Percentiles rank a stretch among this genome's conserved stretches.
Evolutionary conservation across 176 grass and related monocot species (phyloP).

Genomic region (Elymus sibiricus): DNA sequence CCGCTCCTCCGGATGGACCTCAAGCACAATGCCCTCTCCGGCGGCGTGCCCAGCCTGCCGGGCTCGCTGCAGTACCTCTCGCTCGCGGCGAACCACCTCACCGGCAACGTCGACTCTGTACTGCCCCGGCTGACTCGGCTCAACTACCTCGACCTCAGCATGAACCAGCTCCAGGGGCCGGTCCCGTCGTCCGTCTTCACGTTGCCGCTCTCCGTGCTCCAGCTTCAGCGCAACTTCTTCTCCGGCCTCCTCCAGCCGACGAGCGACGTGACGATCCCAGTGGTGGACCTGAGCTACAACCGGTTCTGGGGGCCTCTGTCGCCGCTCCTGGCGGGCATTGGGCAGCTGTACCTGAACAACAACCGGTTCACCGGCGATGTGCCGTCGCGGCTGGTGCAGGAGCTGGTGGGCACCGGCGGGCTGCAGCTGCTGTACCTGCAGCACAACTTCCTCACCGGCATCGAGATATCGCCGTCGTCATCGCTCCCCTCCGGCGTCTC

Average conservation of each 20-base stretch:
- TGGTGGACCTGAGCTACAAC: conserved; percentile 91
- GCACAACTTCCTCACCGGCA: conserved; percentile 92
- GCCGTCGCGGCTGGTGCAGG: conserved; percentile 71
- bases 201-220: conserved; percentile 64
- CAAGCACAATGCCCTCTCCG: conserved; percentile 67
- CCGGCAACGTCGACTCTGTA: conserved; percentile 46
- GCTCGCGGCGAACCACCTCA: conserved; percentile 56
- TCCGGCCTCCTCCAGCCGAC: conserved; percentile 47
- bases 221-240: conserved; percentile 93
- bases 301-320: conserved; percentile 68
- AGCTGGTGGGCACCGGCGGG: conserved; percentile 62
- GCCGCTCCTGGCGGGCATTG: conserved; percentile 65
- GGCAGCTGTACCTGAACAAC: conserved; percentile 92
- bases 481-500: conserved; percentile 69
- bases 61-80: conserved; percentile 70
- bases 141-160: conserved; percentile 79
- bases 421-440: conserved; percentile 92
- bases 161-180: conserved; percentile 73
- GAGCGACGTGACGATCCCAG: conserved; percentile 57
- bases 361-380: conserved; percentile 95
- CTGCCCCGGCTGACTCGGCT: conserved; percentile 52
- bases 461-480: conserved; percentile 75
- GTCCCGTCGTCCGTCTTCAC: conserved; percentile 68
- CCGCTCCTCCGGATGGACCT: conserved; percentile 78
- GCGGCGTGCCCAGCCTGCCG: conserved; percentile 55